phyloP scores from a whole-genome alignment of 148 eudicot species.

The Chenopodium suecicum region DNA sequence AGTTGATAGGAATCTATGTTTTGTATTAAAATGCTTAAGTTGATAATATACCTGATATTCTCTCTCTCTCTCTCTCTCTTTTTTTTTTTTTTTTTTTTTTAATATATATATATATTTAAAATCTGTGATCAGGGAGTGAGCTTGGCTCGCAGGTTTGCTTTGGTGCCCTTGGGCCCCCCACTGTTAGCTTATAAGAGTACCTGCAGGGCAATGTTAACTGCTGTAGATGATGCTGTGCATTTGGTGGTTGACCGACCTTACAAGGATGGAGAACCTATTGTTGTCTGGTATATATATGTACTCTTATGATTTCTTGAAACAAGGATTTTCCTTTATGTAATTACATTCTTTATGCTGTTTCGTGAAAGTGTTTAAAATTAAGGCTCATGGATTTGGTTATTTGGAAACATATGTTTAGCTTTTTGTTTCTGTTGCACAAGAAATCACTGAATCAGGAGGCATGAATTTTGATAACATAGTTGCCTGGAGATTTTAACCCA shows the following conservation, averaged over 20 bases:
- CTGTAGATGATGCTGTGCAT: conserved; percentile 77
- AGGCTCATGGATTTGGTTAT: neutral
- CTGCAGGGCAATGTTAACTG: conserved; percentile 94
- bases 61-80: too few relatives aligned
- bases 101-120: too few relatives aligned
- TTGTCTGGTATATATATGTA: conserved; percentile 61
- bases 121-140: conserved; percentile 71
- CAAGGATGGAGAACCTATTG: conserved; percentile 84
- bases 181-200: conserved; percentile 89
- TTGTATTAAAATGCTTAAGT: neutral
- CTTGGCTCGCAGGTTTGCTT: conserved; percentile 97
- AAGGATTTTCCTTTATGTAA: neutral
- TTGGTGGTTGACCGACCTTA: conserved; percentile 88
- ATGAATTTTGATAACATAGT: neutral
- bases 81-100: too few relatives aligned
- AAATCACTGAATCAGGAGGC: neutral
- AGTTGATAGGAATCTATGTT: too few relatives aligned
- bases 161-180: conserved; percentile 98
- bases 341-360: neutral
- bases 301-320: neutral
- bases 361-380: neutral
- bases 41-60: conserved; percentile 2
- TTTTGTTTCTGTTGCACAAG: neutral
- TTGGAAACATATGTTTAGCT: neutral
- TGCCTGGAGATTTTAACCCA: neutral